Evolutionary conservation across 768 basidiomycete species (phyloP), one percentile per base, ranked within the genome.

Genomic region (Tricholoma hemisulphureum): DNA sequence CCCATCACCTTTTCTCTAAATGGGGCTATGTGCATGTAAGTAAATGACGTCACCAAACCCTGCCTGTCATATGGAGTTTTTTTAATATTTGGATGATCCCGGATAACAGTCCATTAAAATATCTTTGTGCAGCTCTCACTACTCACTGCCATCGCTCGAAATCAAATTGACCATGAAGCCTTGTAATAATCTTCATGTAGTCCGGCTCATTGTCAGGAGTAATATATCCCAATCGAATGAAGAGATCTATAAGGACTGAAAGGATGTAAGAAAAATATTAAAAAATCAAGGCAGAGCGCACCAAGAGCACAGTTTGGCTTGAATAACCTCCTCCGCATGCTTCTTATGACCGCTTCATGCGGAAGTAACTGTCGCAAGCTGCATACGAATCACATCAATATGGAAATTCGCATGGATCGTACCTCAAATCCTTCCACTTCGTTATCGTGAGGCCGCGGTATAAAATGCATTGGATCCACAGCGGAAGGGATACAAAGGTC

Each of bases 391-490:
- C 34, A 56, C 43, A 20, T 6, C 6, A 18, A 14, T 16, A 21
- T 37, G 16, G 11, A 20, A n/a, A 26, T 32, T 18, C 16, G 14
- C 2, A 20, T n/a, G 28, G 9, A 16, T 20, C 61, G 46, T 55
- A 94, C 95, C 76, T 93, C 85, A 63, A 99, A 99, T 1, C 83
- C 87, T 68, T 97, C 95, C 2, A 97, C 97, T 68, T 99, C 97
- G 23, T 93, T 95, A 62, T 99, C 97, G 20, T 83, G 77, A 0
- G 95, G 93, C 52, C 79, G 78, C 6, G 92, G 93, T 48, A 77
- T 75, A 61, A 89, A 83, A 16, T 78, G 71, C 13, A 75, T 70
- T 16, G 80, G 67, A 61, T 84, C 78, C 13, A 65, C 67, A 29
- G 71, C 73, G 5, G 74, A 60, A 0, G 93, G 93, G 20, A 97